A percentile compares a stretch with the other conserved stretches of the same genome.
Conservation (phyloP, 495 filamentous ascomycete species). For the Ramalina intermedia region DNA sequence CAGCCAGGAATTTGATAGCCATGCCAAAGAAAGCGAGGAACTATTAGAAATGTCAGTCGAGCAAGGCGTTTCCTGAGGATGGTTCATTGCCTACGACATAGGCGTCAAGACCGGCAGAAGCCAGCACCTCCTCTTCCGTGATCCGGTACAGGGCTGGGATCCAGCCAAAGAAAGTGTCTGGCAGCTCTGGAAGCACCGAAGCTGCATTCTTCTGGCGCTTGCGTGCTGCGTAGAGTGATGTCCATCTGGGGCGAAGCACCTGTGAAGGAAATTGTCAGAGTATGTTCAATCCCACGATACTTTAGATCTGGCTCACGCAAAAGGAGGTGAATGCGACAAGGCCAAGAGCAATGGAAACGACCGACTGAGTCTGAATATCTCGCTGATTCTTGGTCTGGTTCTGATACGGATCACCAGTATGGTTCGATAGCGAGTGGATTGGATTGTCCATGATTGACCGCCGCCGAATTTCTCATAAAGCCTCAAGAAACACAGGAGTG, state of each 20-base stretch:
- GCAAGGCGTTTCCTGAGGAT: neutral
- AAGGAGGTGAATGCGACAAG: constrained; percentile 46
- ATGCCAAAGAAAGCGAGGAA: constrained; percentile 92
- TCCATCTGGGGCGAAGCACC: constrained; percentile 84
- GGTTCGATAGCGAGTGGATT: neutral
- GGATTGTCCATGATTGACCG: neutral
- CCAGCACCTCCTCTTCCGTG: constrained; percentile 75
- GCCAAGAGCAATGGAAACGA: constrained; percentile 42
- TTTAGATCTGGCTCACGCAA: constrained; percentile 32
- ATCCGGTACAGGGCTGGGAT: constrained; percentile 79
- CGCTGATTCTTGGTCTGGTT: constrained; percentile 28
- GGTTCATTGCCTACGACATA: constrained; percentile 56
- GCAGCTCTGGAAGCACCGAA: constrained; percentile 68
- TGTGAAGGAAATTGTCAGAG: constrained; percentile 13
- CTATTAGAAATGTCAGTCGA: constrained; percentile 23
- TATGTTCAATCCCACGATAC: neutral
- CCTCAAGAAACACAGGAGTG: too few relatives aligned
- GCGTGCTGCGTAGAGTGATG: constrained; percentile 78
- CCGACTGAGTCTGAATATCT: constrained; percentile 44
- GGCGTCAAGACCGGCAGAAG: constrained; percentile 85
- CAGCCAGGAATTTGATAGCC: constrained; percentile 66
- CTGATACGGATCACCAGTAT: constrained; percentile 1
- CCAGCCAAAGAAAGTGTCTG: constrained; percentile 85
- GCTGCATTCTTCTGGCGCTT: constrained; percentile 53
- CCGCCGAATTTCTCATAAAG: too few relatives aligned